Evolutionary conservation across 768 basidiomycete species (phyloP).

Genomic region (Myochromella boudieri): DNA sequence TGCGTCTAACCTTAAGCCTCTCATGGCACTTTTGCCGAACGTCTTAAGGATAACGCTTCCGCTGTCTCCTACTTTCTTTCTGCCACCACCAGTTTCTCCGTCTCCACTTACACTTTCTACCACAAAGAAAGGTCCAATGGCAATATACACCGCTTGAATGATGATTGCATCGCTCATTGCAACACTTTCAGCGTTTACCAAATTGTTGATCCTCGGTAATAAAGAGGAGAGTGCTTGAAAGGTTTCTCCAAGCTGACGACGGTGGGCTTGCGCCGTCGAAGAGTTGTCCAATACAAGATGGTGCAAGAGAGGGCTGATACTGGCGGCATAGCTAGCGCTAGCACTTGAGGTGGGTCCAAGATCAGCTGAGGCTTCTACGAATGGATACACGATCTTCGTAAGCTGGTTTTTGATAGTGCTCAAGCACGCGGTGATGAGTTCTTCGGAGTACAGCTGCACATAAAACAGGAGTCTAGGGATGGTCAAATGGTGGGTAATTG

Average conservation of each 20-base stretch:
- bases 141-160: constrained; percentile 89
- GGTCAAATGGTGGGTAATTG: too few species aligned
- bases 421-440: constrained; percentile 82
- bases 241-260: constrained; percentile 60
- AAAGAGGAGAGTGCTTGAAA: constrained; percentile 73
- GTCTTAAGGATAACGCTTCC: constrained; percentile 61
- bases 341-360: constrained; percentile 17
- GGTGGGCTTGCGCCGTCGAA: constrained; percentile 31
- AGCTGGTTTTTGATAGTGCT: constrained; percentile 78
- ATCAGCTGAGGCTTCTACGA: constrained; percentile 69
- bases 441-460: constrained; percentile 90
- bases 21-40: constrained; percentile 77
- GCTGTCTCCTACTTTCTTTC: constrained; percentile 54
- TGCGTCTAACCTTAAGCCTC: constrained; percentile 78
- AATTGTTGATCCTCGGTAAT: constrained; percentile 70
- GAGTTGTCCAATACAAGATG: constrained; percentile 47
- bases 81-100: constrained; percentile 33
- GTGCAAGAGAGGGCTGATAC: constrained; percentile 48
- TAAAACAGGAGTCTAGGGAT: not conserved
- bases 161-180: constrained; percentile 90
- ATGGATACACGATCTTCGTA: constrained; percentile 78
- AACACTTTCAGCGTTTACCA: constrained; percentile 71
- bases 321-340: constrained; percentile 26
- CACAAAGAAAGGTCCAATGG: constrained; percentile 93
- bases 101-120: constrained; percentile 64